Evolutionary conservation across 139 green algal genomes (phyloP).

Genomic region (Zygnema cylindricum): DNA sequence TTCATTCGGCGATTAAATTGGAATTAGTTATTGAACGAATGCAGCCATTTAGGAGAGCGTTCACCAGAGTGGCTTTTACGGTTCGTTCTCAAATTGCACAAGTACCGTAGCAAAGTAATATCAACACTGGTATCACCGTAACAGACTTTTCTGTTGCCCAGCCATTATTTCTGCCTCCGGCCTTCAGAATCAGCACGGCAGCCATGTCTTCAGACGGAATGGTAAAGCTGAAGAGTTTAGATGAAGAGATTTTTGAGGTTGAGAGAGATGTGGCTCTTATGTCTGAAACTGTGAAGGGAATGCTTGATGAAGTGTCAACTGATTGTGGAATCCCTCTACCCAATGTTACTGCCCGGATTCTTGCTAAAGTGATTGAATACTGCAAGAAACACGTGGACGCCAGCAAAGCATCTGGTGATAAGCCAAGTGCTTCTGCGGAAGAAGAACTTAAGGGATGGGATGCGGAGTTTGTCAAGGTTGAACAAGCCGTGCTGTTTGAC

Average conservation of each 20-base stretch:
- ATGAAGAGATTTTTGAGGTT: constrained; percentile 67
- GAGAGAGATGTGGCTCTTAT: constrained; percentile 59
- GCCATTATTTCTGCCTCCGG: too few relatives aligned
- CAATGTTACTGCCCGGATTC: constrained; percentile 67
- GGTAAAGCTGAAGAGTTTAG: constrained; percentile 64
- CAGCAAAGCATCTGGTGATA: constrained; percentile 26
- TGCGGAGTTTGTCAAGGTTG: constrained; percentile 95
- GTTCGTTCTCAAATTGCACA: too few relatives aligned
- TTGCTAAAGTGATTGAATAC: constrained; percentile 92
- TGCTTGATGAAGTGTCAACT: constrained; percentile 62
- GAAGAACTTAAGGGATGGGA: constrained; percentile 94
- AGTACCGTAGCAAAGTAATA: too few relatives aligned
- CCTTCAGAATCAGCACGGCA: too few relatives aligned
- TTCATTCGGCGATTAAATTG: too few relatives aligned
- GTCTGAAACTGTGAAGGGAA: constrained; percentile 66
- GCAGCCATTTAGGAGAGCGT: too few relatives aligned
- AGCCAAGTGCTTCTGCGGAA: constrained; percentile 36
- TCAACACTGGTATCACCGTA: too few relatives aligned
- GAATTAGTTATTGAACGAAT: too few relatives aligned
- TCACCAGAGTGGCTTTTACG: too few relatives aligned
- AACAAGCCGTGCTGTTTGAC: constrained; percentile 95
- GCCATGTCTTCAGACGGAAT: constrained; percentile 21
- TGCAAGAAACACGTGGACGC: constrained; percentile 91
- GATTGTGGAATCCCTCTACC: constrained; percentile 65
- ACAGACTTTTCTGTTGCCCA: too few relatives aligned